These are phyloP conservation scores for Aspergillus hiratsukae DNA, from an alignment of 2,329 filamentous ascomycete species.

Conservation along the genomic window DNA sequence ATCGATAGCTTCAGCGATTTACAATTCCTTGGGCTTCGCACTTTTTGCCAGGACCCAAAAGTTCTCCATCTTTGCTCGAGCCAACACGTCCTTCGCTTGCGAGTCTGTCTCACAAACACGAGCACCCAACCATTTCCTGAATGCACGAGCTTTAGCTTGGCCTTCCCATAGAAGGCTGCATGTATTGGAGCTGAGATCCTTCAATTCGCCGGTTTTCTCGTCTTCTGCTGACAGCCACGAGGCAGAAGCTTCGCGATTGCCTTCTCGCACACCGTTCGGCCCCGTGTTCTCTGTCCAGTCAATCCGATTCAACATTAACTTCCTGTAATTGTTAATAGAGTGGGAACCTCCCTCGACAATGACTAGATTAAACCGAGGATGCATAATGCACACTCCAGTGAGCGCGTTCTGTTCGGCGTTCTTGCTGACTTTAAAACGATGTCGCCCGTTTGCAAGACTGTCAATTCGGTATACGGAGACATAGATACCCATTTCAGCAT, in stretches of 20 bases:
- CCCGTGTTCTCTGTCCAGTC: conserved; percentile 89
- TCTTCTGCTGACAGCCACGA: conserved; percentile 76
- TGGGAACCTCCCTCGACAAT: conserved; percentile 88
- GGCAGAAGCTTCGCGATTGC: conserved; percentile 59
- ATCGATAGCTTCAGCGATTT: conserved; percentile 1
- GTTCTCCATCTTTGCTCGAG: conserved; percentile 83
- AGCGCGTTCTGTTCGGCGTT: conserved; percentile 87
- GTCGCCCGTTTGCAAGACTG: conserved; percentile 84
- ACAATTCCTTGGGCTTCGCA: conserved; percentile 36
- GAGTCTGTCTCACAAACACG: conserved; percentile 90
- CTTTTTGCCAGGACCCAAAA: conserved; percentile 90
- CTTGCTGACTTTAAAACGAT: conserved; percentile 86
- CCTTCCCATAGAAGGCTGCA: conserved; percentile 88
- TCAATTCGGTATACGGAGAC: conserved; percentile 85
- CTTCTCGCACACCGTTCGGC: conserved; percentile 54
- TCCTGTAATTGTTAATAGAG: conserved; percentile 79
- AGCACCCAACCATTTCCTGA: conserved; percentile 77
- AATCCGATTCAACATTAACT: conserved; percentile 88
- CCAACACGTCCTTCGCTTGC: conserved; percentile 75
- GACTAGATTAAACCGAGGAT: conserved; percentile 82
- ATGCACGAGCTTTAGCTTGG: conserved; percentile 72
- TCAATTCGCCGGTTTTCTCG: conserved; percentile 66
- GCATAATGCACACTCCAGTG: conserved; percentile 85
- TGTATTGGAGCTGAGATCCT: conserved; percentile 75
- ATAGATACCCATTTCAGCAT: conserved; percentile 79